Evolutionary conservation across 2,329 filamentous ascomycete species (phyloP), one percentile per base, ranked within the genome.

Genomic region (Blastomyces parvus): DNA sequence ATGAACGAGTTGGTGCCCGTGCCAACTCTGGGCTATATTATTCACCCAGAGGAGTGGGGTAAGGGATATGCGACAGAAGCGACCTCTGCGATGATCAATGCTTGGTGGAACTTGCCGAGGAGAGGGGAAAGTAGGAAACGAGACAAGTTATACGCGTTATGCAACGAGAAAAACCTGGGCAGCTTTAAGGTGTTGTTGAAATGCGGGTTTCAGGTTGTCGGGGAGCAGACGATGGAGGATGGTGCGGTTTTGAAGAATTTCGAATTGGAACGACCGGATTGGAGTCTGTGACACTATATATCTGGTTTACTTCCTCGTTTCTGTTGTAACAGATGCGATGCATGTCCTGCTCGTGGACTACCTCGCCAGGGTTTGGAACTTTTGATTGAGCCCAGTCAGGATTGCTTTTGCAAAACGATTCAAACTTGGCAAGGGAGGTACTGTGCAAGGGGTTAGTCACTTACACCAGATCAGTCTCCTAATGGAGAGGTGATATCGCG

Each of bases 61-160:
- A 65, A 64, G 53, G 66, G 66, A 46, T 67, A 67, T 25, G 61
- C 52, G 30, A 62, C 63, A 17, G 66, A 67, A 38, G 66, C 65
- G 6, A 17, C 66, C 19, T 55, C 42, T 50, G 62, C 46, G 11
- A 19, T 66, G 19, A 17, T 66, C 25, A 55, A 62, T 0, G 57
- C 56, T 44, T 67, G 66, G 66, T 67, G 65, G 65, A 44, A 33
- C 1, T 40, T 66, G 11, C 63, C 66, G n/a, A 38, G 63, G 55
- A 38, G 53, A n/a, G 19, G 36, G 7, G 22, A 57, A 22, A 22
- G 4, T 25, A 25, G 30, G 7, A 19, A 57, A 17, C 19, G 19
- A 25, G 59, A 61, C 38, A 52, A 61, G 33, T 8, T 61, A 13
- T 50, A 61, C 36, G 44, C 46, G 14, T 0, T 33, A 17, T 60